Base-by-base conservation (phyloP, 306 rosid genomes). In the Ochetophila trinervis region DNA sequence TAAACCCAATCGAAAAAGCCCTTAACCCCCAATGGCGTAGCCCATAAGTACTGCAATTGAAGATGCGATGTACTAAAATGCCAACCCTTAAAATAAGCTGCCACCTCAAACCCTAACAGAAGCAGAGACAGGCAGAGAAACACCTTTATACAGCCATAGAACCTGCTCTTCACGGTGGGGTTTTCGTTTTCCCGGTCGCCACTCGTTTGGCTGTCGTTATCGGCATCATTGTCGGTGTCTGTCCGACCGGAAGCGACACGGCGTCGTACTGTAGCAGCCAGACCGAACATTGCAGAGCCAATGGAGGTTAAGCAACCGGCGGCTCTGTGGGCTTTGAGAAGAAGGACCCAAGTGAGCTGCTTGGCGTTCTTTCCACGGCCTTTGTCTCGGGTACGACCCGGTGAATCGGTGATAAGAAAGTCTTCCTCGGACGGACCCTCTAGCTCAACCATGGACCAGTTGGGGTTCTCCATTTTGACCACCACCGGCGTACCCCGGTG, bases 381-480 rank as follows among this genome's bases (percentile, higher is more conserved):
- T 70, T 83, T 85, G 48, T 88, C 91, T 18, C 83, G 55, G 15
- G 59, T 30, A 24, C 79, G 78, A 13, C 59, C 35, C 30, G 86
- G 62, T 4, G 86, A 63, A n/a, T 62, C 79, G 17, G 83, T 8
- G 20, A 79, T 37, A 18, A 92, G 65, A 35, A 93, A 78, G 65
- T 88, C 96, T 15, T 87, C 95, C 20, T 93, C 90, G 0, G 87
- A 75, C 8, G 96, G 95, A 60, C 88, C 87, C 63, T 93, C 96
- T 0, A 93, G 91, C 74, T 93, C 99, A 13, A 87, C 96, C 96
- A 93, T 88, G 13, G 97, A 88, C 91, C 91, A 93, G 76, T 90
- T 93, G 0, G 99, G 97, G 23, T 90, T 93, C 70, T 93, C 96
- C 99, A 93, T 93, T 74, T 90, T 93, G 15, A 93, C 96, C 52